Evolutionary conservation across 441 rosid species (phyloP), one percentile per base, ranked within the genome.

Genomic region (Pelargonium fulgidum): DNA sequence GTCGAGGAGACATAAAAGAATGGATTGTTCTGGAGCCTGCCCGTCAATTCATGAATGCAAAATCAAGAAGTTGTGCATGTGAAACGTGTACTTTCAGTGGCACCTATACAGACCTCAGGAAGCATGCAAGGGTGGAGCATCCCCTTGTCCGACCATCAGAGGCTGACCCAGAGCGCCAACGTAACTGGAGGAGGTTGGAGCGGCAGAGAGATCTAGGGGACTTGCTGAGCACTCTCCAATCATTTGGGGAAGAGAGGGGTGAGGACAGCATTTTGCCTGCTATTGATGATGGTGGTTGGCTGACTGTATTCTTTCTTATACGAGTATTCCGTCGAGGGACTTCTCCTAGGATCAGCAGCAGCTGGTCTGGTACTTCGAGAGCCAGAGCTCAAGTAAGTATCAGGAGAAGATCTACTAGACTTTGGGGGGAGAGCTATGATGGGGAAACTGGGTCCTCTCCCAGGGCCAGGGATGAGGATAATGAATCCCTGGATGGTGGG

Each of bases 131-230:
- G 85, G 36, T 79, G 17, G 90, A 76, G 36, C 99, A 94, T 71
- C 99, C 99, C 0, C 80, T 84, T 44, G 93, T 80, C 9, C 89
- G 99, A 16, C 99, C 99, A 22, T 81, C 98, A 36, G 93, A 85
- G 81, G 87, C 86, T 63, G 97, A 94, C 75, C 99, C 92, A 2
- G 98, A 87, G 79, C 79, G 99, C 70, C 87, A 89, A 70, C 90
- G 90, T 54, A 85, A 76, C 71, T 94, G 99, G 99, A 87, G 97
- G 82, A 84, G 92, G 82, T 73, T 94, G 75, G 97, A 94, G 82
- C 94, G 92, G 19, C 94, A 92, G 81, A 89, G 99, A 78, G 99
- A 94, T 72, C 76, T 92, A n/a, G 99, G 97, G 4, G 98, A 94
- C 84, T 76, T 94, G 75, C 83, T 92, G 29, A 92, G 99, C 80